Evolutionary conservation across 2,329 filamentous ascomycete genomes (phyloP), one percentile per base, ranked within the genome.

Genomic region (Drechslera avenae): DNA sequence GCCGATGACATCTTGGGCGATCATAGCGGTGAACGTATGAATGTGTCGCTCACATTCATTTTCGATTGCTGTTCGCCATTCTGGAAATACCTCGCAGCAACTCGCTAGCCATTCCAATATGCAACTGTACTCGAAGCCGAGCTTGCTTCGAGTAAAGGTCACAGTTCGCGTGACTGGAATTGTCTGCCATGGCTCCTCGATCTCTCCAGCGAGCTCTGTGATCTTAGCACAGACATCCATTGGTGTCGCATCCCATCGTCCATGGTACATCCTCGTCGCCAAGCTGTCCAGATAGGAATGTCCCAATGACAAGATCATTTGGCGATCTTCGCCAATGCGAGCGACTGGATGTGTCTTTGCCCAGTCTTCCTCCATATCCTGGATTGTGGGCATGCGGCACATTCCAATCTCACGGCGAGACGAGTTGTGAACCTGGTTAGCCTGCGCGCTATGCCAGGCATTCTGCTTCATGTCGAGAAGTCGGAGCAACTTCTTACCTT

Each of bases 171-270:
- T 43, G 21, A 60, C 43, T 9, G 18, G 7, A 10, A 60, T 51
- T 5, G 44, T 57, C 23, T 50, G 57, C 57, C 57, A 60, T 3
- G 55, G 52, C 18, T 61, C 43, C n/a, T 57, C 50, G 9, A 52
- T 18, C 5, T 52, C 32, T 4, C 60, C 57, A 28, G 55, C 48
- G 7, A 57, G 12, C 28, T 48, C 28, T 34, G 23, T 34, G 23
- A 61, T 43, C 34, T 56, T 46, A 13, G 26, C 26, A 19, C 57
- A 63, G 4, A 61, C 47, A 9, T 59, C 47, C 5, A 26, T 46
- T 13, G 57, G 56, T 14, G 43, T 51, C 3, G 32, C 34, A 6
- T 52, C 46, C 42, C 46, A 56, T 26, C 44, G 18, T 7, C 46
- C 33, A 28, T 50, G 34, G 34, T 53, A 42, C 17, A 59, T 35